A percentile compares a stretch with the other conserved stretches of the same genome.
These are phyloP conservation scores for Grosmannia serpens DNA, from an alignment of 2,329 filamentous ascomycete species.

Conservation along the genomic window DNA sequence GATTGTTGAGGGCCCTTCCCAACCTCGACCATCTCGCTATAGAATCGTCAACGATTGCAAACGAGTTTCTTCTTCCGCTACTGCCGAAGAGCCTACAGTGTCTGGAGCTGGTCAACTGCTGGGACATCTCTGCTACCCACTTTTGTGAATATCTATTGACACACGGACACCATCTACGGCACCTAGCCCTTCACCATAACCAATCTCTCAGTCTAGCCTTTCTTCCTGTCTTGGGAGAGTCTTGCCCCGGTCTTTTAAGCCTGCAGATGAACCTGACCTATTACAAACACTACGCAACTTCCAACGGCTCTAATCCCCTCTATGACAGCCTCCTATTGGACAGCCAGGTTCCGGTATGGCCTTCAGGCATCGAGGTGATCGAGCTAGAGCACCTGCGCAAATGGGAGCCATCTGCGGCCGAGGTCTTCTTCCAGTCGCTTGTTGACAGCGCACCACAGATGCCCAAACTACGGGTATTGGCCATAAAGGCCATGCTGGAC, in stretches of 20 bases:
- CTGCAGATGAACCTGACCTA: constrained; percentile 72
- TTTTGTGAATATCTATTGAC: constrained; percentile 53
- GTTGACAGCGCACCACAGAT: constrained; percentile 58
- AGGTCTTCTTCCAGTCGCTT: constrained; percentile 69
- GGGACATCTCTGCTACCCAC: constrained; percentile 56
- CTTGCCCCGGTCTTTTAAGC: constrained; percentile 59
- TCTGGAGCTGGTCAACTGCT: constrained; percentile 70
- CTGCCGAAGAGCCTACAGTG: constrained; percentile 55
- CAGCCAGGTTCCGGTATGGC: constrained; percentile 67
- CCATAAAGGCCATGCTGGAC: constrained; percentile 67
- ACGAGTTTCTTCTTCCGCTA: constrained; percentile 53
- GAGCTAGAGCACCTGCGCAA: constrained; percentile 69
- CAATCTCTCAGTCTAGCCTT: constrained; percentile 68
- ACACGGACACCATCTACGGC: constrained; percentile 55
- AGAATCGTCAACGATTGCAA: constrained; percentile 62
- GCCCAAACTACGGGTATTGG: constrained; percentile 54
- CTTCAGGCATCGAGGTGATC: constrained; percentile 54
- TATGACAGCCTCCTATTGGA: constrained; percentile 58
- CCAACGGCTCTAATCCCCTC: constrained; percentile 61
- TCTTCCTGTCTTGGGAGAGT: constrained; percentile 49
- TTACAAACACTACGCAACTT: constrained; percentile 55
- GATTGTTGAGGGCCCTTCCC: constrained; percentile 42
- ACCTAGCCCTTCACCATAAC: constrained; percentile 66
- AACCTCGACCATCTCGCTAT: constrained; percentile 58
- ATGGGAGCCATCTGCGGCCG: constrained; percentile 57